A percentile compares a stretch with the other conserved stretches of the same genome.
These are phyloP conservation scores for Andrographis paniculata DNA, from an alignment of 305 asterid species.

Conservation along the genomic window DNA sequence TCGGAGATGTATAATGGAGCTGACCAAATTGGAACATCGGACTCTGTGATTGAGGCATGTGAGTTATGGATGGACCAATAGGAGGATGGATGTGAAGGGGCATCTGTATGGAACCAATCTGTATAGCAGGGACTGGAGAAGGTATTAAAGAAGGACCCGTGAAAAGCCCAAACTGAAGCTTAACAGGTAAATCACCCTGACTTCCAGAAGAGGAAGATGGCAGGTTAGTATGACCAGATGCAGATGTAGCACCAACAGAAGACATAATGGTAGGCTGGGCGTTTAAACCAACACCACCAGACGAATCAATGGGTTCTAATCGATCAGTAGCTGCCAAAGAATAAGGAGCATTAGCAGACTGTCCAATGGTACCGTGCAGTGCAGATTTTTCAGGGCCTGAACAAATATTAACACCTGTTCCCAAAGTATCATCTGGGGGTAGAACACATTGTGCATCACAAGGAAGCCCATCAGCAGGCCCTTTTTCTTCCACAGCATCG, in stretches of 20 bases:
- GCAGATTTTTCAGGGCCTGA: slow-evolving; percentile 29
- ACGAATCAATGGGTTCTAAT: slow-evolving; percentile 30
- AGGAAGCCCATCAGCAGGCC: slow-evolving; percentile 31
- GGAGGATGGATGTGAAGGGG: slow-evolving; percentile 83
- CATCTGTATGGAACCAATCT: slow-evolving; percentile 99
- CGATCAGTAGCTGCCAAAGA: slow-evolving; percentile 29
- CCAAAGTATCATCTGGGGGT: slow-evolving; percentile 31
- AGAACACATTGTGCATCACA: slow-evolving; percentile 40
- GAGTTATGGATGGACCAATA: slow-evolving; percentile 57
- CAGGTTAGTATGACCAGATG: slow-evolving; percentile 31
- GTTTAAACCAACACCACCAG: slow-evolving; percentile 23
- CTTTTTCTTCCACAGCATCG: slow-evolving; percentile 32
- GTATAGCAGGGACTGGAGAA: slow-evolving; percentile 91
- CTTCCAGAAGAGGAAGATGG: slow-evolving; percentile 38
- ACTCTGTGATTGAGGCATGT: slow-evolving; percentile 68
- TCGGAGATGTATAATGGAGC: slow-evolving; percentile 58
- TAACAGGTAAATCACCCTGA: slow-evolving; percentile 58
- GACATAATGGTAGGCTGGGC: slow-evolving; percentile 33
- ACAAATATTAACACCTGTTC: slow-evolving; percentile 28
- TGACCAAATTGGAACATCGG: slow-evolving; percentile 86
- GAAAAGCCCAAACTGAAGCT: slow-evolving; percentile 94
- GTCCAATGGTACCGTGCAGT: slow-evolving; percentile 35
- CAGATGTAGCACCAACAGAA: slow-evolving; percentile 27
- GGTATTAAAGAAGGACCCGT: slow-evolving; percentile 93
- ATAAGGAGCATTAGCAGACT: slow-evolving; percentile 25